Evolutionary conservation across 176 grass and related monocot genomes (phyloP).

Genomic region (Thalia dealbata): DNA sequence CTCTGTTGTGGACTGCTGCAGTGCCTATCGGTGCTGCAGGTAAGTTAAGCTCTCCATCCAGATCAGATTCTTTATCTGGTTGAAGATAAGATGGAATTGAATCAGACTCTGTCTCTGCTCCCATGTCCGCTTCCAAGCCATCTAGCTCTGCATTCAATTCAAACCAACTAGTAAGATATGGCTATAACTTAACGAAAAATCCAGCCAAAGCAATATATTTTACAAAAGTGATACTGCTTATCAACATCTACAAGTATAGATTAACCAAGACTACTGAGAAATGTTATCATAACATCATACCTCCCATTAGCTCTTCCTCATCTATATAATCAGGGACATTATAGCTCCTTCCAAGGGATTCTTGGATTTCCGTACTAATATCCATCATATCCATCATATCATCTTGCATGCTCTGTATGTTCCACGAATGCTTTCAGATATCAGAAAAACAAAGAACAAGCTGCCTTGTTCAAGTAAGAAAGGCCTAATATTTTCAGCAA

Average conservation of each 20-base stretch:
- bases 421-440: background rate
- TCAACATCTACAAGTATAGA: too few relatives aligned
- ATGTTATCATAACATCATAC: conserved; percentile 26
- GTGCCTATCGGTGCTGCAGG: conserved; percentile 15
- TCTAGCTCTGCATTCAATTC: conserved; percentile 50
- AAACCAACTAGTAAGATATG: too few relatives aligned
- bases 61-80: conserved; percentile 15
- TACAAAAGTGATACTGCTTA: too few relatives aligned
- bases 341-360: conserved; percentile 83
- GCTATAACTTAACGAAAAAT: too few relatives aligned
- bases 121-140: conserved; percentile 91
- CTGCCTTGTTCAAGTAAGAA: background rate
- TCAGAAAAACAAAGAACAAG: background rate
- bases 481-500: background rate
- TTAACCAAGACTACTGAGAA: background rate
- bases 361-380: conserved; percentile 87
- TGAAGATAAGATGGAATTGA: conserved; percentile 16
- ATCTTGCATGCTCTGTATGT: conserved; percentile 77
- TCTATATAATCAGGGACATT: conserved; percentile 92
- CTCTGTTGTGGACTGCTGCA: conserved; percentile 4
- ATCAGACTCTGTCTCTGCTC: conserved; percentile 9
- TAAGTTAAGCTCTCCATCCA: conserved; percentile 17
- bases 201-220: too few relatives aligned
- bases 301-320: conserved; percentile 87
- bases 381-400: conserved; percentile 97